phyloP scores from a whole-genome alignment of 1,284 basidiomycete species.

The Cryptococcus floricola region DNA sequence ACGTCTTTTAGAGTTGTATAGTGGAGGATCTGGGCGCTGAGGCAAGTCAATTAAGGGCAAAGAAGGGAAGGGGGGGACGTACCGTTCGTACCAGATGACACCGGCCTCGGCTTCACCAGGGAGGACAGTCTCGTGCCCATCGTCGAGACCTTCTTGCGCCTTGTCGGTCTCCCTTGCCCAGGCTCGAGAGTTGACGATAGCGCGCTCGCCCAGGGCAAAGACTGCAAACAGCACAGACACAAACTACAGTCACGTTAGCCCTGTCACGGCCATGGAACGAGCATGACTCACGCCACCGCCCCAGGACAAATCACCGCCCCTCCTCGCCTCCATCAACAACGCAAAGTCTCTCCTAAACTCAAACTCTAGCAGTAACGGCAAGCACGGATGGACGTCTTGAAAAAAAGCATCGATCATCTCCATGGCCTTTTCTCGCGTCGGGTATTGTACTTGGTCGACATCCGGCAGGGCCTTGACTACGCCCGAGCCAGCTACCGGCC shows the following conservation, averaged over 20 bases:
- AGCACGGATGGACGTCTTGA: conserved; percentile 71
- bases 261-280: not conserved
- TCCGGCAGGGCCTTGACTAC: conserved; percentile 75
- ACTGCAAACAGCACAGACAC: conserved; percentile 80
- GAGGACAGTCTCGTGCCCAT: conserved; percentile 24
- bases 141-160: conserved; percentile 26
- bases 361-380: conserved; percentile 77
- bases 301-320: conserved; percentile 12
- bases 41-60: not conserved
- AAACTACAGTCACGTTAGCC: conserved; percentile 53
- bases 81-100: conserved; percentile 45
- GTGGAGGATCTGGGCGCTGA: conserved; percentile 75
- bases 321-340: conserved; percentile 62
- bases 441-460: conserved; percentile 81
- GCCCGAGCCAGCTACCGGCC: conserved; percentile 79
- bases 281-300: conserved; percentile 20
- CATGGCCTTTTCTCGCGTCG: conserved; percentile 72
- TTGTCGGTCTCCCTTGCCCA: conserved; percentile 61
- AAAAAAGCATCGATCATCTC: conserved; percentile 85
- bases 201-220: conserved; percentile 67
- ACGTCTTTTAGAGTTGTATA: conserved; percentile 79
- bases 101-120: conserved; percentile 46
- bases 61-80: conserved; percentile 3
- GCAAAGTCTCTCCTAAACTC: conserved; percentile 69
- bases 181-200: conserved; percentile 54